Conservation (phyloP, 352 stramenopile genomes). For the Pythium aphanidermatum region DNA sequence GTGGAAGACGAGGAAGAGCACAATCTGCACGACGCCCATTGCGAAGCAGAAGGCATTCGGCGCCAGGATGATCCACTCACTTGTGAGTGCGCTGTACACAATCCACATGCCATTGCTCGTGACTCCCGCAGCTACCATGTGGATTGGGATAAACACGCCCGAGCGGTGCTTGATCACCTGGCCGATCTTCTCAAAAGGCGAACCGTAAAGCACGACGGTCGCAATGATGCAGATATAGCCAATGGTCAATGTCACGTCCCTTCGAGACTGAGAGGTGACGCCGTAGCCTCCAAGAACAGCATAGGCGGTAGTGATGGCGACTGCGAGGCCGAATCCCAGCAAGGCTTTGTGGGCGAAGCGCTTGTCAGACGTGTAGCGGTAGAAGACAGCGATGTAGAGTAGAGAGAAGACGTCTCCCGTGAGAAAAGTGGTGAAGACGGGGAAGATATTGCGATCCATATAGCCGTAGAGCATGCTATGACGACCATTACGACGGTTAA, state of each 20-base stretch:
- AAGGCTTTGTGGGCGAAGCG: slow-evolving; percentile 30
- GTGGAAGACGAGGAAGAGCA: slow-evolving; percentile 40
- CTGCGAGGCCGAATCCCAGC: slow-evolving; percentile 10
- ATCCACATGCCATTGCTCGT: slow-evolving; percentile 52
- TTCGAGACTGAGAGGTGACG: slow-evolving; percentile 21
- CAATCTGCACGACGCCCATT: slow-evolving; percentile 29
- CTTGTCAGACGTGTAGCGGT: slow-evolving; percentile 32
- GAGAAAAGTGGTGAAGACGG: slow-evolving; percentile 36
- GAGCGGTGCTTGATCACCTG: slow-evolving; percentile 45
- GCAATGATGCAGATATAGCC: slow-evolving; percentile 40
- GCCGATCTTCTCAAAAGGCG: slow-evolving; percentile 44
- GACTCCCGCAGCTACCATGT: slow-evolving; percentile 43
- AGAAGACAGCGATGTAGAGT: slow-evolving; percentile 45
- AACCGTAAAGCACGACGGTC: slow-evolving; percentile 44
- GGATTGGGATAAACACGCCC: slow-evolving; percentile 42
- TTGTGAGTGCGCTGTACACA: slow-evolving; percentile 34
- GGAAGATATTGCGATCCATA: slow-evolving; percentile 38
- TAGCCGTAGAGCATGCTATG: slow-evolving; percentile 36
- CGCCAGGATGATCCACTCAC: slow-evolving; percentile 47
- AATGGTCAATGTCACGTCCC: slow-evolving; percentile 23
- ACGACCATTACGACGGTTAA: too few species aligned
- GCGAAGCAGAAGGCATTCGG: slow-evolving; percentile 35
- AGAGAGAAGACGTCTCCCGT: slow-evolving; percentile 35
- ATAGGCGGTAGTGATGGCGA: slow-evolving; percentile 32
- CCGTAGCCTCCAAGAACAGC: slow-evolving; percentile 25